Evolutionary conservation across 345 rosid species (phyloP), one percentile per base, ranked within the genome.

Genomic region (Salix suchowensis): DNA sequence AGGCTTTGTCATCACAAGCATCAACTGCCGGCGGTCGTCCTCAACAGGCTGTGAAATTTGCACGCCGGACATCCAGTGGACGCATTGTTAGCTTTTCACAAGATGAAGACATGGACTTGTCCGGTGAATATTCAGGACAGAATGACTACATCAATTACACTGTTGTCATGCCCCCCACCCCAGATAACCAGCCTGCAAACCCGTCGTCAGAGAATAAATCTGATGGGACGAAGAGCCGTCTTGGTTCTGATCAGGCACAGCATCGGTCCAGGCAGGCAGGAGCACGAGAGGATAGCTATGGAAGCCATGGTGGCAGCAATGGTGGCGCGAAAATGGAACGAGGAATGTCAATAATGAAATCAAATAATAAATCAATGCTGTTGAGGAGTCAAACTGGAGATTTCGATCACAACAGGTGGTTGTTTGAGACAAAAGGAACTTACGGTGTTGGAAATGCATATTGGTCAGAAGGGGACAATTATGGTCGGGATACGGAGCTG

Each of bases 341-440:
- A 68, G 84, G 96, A 77, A 76, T 95, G 84, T 91, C 96, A 0
- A 77, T 95, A 26, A 88, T 91, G 94, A 90, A 85, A 71, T 88
- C 94, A 0, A 80, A 74, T 48, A 91, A 89, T 69, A 93, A 85
- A 79, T 93, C 98, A 8, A 95, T 95, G 94, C 77, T 93, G 86
- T 66, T 90, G 79, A 87, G 97, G 71, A 95, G 90, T 86, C 97
- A 95, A 30, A 93, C 98, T 0, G 90, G 91, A 30, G 98, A 95
- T 81, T 95, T 95, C 42, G 97, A 95, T 84, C 97, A 95, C 70
- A 95, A 91, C 78, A 79, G 94, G n/a, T 95, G 97, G 97, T 75
- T 93, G 86, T 95, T 91, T 70, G 97, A 95, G 82, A 86, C 92
- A 5, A 95, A 84, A 52, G 92, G 90, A 3, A 86, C 78, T 26